A percentile compares a stretch with the other conserved stretches of the same genome.
Evolutionary conservation across 352 stramenopile genomes (phyloP).

Genomic region (Aphanomyces cochlioides): DNA sequence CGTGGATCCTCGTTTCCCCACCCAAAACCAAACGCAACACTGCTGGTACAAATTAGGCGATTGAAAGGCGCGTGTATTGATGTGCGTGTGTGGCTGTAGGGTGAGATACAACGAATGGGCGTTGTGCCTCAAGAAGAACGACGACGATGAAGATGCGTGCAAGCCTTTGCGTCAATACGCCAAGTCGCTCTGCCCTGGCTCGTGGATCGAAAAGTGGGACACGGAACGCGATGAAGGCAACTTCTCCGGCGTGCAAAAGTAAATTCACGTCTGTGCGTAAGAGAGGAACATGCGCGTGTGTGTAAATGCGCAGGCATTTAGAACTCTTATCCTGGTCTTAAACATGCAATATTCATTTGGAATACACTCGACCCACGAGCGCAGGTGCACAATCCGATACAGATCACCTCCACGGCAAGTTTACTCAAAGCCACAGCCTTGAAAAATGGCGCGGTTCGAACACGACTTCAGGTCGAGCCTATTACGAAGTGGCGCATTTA

Average conservation of each 20-base stretch:
- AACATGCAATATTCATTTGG: conserved; percentile 1
- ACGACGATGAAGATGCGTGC: conserved; percentile 90
- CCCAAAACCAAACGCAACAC: conserved; percentile 84
- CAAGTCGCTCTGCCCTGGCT: conserved; percentile 67
- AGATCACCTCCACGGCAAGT: too few relatives aligned
- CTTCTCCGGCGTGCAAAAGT: conserved; percentile 70
- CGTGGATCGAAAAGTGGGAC: conserved; percentile 77
- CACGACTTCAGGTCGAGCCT: too few relatives aligned
- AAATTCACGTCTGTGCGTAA: conserved; percentile 25
- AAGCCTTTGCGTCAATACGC: conserved; percentile 75
- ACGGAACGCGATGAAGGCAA: conserved; percentile 75
- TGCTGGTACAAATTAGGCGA: conserved; percentile 49
- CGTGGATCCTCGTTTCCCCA: conserved; percentile 82
- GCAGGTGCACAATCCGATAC: too few relatives aligned
- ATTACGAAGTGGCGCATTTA: too few relatives aligned
- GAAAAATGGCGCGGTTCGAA: too few relatives aligned
- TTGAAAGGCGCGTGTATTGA: not conserved
- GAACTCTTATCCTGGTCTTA: too few relatives aligned
- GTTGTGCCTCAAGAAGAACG: conserved; percentile 94
- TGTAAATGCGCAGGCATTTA: too few relatives aligned
- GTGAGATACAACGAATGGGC: conserved; percentile 97
- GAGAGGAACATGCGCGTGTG: not conserved
- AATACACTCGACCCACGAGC: too few relatives aligned
- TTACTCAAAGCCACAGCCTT: too few relatives aligned
- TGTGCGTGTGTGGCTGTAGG: conserved; percentile 36